These are phyloP conservation scores for Erodium maritimum DNA, from an alignment of 345 rosid genomes.

Conservation along the genomic window DNA sequence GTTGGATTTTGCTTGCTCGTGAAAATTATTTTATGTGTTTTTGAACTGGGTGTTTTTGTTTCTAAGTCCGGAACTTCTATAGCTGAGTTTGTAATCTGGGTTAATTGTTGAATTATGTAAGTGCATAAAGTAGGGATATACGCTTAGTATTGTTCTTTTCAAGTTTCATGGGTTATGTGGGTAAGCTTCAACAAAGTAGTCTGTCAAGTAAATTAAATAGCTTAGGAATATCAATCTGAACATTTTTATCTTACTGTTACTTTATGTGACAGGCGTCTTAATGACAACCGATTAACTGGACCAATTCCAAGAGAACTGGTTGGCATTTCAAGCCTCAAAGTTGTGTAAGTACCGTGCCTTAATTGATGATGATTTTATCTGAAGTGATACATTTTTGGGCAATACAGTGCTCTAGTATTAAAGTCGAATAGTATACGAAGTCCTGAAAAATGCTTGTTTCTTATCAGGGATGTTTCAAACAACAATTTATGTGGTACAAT, in stretches of 20 bases:
- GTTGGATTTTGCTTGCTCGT: background rate
- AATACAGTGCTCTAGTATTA: background rate
- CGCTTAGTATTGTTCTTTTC: too few relatives aligned
- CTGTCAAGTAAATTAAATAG: too few relatives aligned
- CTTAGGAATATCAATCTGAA: too few relatives aligned
- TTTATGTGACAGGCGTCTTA: slow-evolving; percentile 40
- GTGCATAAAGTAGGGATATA: too few relatives aligned
- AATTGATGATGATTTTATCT: background rate
- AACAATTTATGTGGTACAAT: slow-evolving; percentile 94
- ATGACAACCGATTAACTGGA: slow-evolving; percentile 49
- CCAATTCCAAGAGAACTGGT: slow-evolving; percentile 51
- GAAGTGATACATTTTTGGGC: background rate
- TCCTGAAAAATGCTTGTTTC: background rate
- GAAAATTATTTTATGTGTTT: background rate
- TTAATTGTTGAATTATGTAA: too few relatives aligned
- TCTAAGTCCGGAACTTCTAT: background rate
- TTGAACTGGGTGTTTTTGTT: too few relatives aligned
- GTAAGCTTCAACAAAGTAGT: too few relatives aligned
- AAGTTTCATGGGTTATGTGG: too few relatives aligned
- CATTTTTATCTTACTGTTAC: too few relatives aligned
- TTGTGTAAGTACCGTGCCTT: slow-evolving; percentile 36
- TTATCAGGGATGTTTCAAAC: slow-evolving; percentile 68
- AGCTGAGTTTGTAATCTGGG: too few relatives aligned
- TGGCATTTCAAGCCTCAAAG: slow-evolving; percentile 56
- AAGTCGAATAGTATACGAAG: background rate